phyloP scores from a whole-genome alignment of 2,329 filamentous ascomycete species.

The Aureobasidium pullulans region DNA sequence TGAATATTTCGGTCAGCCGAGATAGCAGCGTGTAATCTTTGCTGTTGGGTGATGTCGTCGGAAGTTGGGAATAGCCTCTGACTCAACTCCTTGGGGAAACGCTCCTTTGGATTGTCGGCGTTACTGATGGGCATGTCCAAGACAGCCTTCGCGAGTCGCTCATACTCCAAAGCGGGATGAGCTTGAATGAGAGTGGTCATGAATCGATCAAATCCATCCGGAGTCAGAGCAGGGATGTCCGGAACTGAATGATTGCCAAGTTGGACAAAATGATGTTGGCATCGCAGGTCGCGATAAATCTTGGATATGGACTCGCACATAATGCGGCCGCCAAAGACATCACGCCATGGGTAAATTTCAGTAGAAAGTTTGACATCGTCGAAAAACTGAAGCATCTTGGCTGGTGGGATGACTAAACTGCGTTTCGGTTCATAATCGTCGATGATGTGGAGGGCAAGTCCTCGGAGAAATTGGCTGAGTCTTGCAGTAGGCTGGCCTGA shows the following conservation, averaged over 20 bases:
- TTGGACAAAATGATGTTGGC: slow-evolving; percentile 44
- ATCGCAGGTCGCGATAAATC: slow-evolving; percentile 41
- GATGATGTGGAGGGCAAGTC: slow-evolving; percentile 66
- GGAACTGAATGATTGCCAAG: slow-evolving; percentile 35
- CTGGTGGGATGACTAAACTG: slow-evolving; percentile 65
- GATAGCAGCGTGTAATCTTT: slow-evolving; percentile 55
- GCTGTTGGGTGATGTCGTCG: slow-evolving; percentile 50
- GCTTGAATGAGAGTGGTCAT: slow-evolving; percentile 65
- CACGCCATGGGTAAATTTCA: slow-evolving; percentile 60
- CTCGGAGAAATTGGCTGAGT: slow-evolving; percentile 63
- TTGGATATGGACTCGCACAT: slow-evolving; percentile 34
- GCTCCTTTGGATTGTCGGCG: slow-evolving; percentile 56
- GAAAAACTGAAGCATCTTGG: slow-evolving; percentile 71
- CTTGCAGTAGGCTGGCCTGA: slow-evolving; percentile 60
- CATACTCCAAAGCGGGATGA: slow-evolving; percentile 67
- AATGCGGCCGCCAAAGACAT: slow-evolving; percentile 39
- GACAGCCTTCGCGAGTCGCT: slow-evolving; percentile 61
- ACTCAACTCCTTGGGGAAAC: slow-evolving; percentile 72
- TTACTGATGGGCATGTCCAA: slow-evolving; percentile 63
- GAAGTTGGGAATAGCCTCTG: slow-evolving; percentile 61
- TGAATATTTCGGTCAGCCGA: slow-evolving; percentile 44
- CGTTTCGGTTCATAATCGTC: slow-evolving; percentile 60
- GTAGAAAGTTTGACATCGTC: slow-evolving; percentile 54
- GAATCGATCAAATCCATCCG: slow-evolving; percentile 50
- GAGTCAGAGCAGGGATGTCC: slow-evolving; percentile 39